Percentiles rank a stretch among this genome's conserved stretches.
phyloP scores from a whole-genome alignment of 345 rosid genomes.

The Pistacia vera region DNA sequence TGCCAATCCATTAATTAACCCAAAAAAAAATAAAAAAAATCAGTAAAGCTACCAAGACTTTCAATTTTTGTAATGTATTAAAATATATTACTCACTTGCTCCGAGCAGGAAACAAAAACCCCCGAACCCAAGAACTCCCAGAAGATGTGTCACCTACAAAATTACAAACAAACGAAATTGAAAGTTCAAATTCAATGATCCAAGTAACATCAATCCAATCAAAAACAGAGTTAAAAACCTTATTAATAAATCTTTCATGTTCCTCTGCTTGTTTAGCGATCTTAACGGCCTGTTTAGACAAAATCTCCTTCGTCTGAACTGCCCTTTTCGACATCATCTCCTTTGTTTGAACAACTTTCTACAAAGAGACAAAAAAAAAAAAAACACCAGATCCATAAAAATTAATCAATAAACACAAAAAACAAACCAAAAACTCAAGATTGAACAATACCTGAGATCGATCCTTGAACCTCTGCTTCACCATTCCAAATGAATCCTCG shows the following conservation, averaged over 20 bases:
- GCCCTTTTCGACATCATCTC: conserved; percentile 83
- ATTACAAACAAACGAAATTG: conserved; percentile 21
- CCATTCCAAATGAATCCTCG: conserved; percentile 41
- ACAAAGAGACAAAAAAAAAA: conserved; percentile 2
- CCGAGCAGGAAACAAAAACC: conserved; percentile 92
- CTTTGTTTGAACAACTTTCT: conserved; percentile 79
- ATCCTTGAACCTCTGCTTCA: conserved; percentile 54
- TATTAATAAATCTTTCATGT: conserved; percentile 83
- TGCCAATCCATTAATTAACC: conserved; percentile 30
- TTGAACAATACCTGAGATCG: conserved; percentile 54
- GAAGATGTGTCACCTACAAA: conserved; percentile 75
- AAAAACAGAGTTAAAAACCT: conserved; percentile 34
- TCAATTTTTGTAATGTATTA: conserved; percentile 18
- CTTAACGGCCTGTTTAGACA: conserved; percentile 90
- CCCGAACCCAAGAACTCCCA: conserved; percentile 94
- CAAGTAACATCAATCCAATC: neutral
- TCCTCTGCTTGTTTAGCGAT: conserved; percentile 95
- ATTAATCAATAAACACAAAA: neutral
- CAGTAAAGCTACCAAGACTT: conserved; percentile 4
- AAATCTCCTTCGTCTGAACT: conserved; percentile 73
- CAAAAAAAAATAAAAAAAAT: conserved; percentile 9
- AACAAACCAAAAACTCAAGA: conserved; percentile 5
- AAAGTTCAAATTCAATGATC: conserved; percentile 1
- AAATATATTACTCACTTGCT: conserved; percentile 63
- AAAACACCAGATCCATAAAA: conserved; percentile 24